A percentile compares a stretch with the other conserved stretches of the same genome.
Evolutionary conservation across 768 basidiomycete genomes (phyloP).

Genomic region (Kwoniella pini): DNA sequence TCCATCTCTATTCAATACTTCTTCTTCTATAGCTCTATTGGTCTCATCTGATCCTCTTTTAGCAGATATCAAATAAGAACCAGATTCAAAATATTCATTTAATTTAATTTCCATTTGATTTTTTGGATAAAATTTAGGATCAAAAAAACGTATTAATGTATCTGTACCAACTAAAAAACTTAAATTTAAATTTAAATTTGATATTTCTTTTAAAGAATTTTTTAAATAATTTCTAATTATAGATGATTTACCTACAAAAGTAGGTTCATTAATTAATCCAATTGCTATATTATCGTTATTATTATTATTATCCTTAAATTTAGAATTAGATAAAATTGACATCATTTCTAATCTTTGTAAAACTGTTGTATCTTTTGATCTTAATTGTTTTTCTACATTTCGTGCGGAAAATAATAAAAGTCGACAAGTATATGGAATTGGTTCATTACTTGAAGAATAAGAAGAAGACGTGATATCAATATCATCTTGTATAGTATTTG

Average conservation of each 20-base stretch:
- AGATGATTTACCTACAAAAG: slow-evolving; percentile 78
- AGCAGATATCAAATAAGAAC: slow-evolving; percentile 69
- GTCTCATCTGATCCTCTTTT: slow-evolving; percentile 56
- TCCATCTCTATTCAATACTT: slow-evolving; percentile 50
- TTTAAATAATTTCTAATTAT: slow-evolving; percentile 54
- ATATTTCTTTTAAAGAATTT: neutral
- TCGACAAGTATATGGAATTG: slow-evolving; percentile 64
- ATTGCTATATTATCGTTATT: slow-evolving; percentile 66
- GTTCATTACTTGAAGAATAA: neutral
- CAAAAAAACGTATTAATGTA: slow-evolving; percentile 77
- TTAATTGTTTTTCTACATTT: slow-evolving; percentile 80
- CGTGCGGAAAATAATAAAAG: slow-evolving; percentile 78
- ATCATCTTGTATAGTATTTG: too few relatives aligned
- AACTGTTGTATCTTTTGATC: slow-evolving; percentile 70
- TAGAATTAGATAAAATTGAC: slow-evolving; percentile 63
- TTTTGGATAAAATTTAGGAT: slow-evolving; percentile 68
- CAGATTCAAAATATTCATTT: slow-evolving; percentile 65
- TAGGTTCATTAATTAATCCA: slow-evolving; percentile 81
- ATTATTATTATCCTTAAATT: neutral
- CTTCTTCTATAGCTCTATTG: slow-evolving; percentile 47
- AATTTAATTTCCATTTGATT: slow-evolving; percentile 64
- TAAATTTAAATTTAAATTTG: slow-evolving; percentile 46
- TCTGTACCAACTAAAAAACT: slow-evolving; percentile 79
- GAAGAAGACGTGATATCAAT: neutral
- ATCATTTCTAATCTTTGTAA: slow-evolving; percentile 88